Evolutionary conservation across 768 basidiomycete species (phyloP).

Genomic region (Termitomyces sp.): DNA sequence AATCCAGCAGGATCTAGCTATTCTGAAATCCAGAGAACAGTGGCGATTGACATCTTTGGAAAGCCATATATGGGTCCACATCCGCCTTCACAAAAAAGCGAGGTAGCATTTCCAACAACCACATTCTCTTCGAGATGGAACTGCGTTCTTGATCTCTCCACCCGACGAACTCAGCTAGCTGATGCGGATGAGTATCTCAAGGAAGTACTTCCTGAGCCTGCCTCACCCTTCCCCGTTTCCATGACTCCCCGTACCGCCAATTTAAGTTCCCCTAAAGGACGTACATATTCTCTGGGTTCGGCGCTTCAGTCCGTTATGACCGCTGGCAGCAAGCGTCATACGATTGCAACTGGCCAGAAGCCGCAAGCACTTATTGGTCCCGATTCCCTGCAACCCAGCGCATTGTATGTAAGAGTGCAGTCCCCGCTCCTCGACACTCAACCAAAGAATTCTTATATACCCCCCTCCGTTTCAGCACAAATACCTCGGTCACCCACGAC

Average conservation of each 20-base stretch:
- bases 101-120: constrained; percentile 52
- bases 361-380: constrained; percentile 16
- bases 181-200: constrained; percentile 26
- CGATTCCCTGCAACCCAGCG: constrained; percentile 14
- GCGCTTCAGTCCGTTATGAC: constrained; percentile 33
- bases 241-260: constrained; percentile 19
- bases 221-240: constrained; percentile 69
- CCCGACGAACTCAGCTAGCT: constrained; percentile 25
- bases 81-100: constrained; percentile 14
- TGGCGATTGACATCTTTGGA: constrained; percentile 75
- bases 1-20: constrained; percentile 16
- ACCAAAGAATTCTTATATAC: constrained; percentile 25
- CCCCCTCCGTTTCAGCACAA: constrained; percentile 27
- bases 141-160: constrained; percentile 74
- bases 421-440: constrained; percentile 20
- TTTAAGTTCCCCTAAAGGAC: constrained; percentile 13
- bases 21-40: constrained; percentile 63
- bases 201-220: constrained; percentile 61
- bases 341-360: constrained; percentile 29
- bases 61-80: constrained; percentile 47
- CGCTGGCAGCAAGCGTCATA: constrained; percentile 56
- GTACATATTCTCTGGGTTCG: constrained; percentile 13
- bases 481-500: constrained; percentile 49
- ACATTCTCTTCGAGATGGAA: constrained; percentile 88
- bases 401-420: constrained; percentile 15